Conservation (phyloP, 164 flowering plant species). For the Annona squamosa region DNA sequence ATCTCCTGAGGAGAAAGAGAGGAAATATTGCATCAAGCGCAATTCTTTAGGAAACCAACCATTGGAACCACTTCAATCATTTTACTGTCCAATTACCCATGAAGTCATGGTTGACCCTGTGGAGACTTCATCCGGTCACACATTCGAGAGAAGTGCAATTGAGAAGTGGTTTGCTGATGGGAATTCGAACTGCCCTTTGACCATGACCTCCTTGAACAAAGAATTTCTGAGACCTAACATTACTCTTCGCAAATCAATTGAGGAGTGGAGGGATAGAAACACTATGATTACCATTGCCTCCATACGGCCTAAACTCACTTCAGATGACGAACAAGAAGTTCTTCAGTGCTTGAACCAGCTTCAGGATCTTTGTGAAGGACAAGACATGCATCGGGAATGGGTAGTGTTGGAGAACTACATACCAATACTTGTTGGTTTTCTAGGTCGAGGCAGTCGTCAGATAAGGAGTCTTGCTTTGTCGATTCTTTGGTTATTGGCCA, state of each 20-base stretch:
- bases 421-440: constrained; percentile 39
- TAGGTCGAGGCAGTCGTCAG: constrained; percentile 34
- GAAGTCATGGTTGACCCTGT: constrained; percentile 77
- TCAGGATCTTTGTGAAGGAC: constrained; percentile 48
- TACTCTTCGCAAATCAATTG: constrained; percentile 64
- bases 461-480: constrained; percentile 40
- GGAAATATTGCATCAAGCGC: constrained; percentile 37
- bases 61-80: constrained; percentile 63
- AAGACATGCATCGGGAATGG: constrained; percentile 60
- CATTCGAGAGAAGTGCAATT: constrained; percentile 68
- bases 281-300: constrained; percentile 57
- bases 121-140: constrained; percentile 67
- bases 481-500: constrained; percentile 46
- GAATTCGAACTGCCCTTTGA: constrained; percentile 49
- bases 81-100: constrained; percentile 55
- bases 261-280: constrained; percentile 79
- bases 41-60: constrained; percentile 55
- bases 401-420: constrained; percentile 55
- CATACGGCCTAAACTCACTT: constrained; percentile 32
- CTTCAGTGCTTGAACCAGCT: constrained; percentile 40
- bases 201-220: constrained; percentile 34
- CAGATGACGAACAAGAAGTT: constrained; percentile 42
- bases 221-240: constrained; percentile 54
- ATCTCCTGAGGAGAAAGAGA: constrained; percentile 47
- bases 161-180: constrained; percentile 61